Evolutionary conservation across 148 eudicot species (phyloP).

Genomic region (Vaccinium macrocarpon): DNA sequence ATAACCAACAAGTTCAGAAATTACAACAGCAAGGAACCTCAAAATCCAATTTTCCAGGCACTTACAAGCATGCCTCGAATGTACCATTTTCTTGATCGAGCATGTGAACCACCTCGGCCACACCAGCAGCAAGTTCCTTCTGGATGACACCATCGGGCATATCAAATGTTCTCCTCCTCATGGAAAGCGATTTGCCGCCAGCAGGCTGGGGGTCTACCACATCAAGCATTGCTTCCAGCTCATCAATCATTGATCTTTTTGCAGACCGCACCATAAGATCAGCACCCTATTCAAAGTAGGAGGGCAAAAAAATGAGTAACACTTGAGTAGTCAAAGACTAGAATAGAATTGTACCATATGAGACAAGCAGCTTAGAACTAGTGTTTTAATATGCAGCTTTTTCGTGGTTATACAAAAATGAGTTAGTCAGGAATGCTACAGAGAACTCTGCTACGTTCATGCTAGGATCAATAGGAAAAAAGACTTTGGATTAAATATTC

Average conservation of each 20-base stretch:
- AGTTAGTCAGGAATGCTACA: neutral
- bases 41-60: neutral
- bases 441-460: neutral
- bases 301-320: neutral
- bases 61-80: slow-evolving; percentile 35
- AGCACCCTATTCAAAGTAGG: slow-evolving; percentile 50
- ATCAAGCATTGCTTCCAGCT: slow-evolving; percentile 97
- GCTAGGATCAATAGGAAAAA: neutral
- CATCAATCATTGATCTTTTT: slow-evolving; percentile 89
- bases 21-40: slow-evolving; percentile 14
- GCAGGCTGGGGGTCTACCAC: slow-evolving; percentile 88
- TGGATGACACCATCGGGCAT: slow-evolving; percentile 78
- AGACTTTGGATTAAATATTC: neutral
- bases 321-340: no score
- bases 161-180: slow-evolving; percentile 85
- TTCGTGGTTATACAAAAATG: neutral
- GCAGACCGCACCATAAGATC: slow-evolving; percentile 90
- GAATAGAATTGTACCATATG: neutral
- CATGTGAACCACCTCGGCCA: slow-evolving; percentile 82
- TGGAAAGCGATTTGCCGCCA: slow-evolving; percentile 50
- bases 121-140: slow-evolving; percentile 87
- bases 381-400: neutral
- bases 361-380: neutral
- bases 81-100: slow-evolving; percentile 45
- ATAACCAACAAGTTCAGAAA: slow-evolving; percentile 1